A percentile compares a stretch with the other conserved stretches of the same genome.
Evolutionary conservation across 139 green algal species (phyloP).

Genomic region (Haematococcus lacustris): DNA sequence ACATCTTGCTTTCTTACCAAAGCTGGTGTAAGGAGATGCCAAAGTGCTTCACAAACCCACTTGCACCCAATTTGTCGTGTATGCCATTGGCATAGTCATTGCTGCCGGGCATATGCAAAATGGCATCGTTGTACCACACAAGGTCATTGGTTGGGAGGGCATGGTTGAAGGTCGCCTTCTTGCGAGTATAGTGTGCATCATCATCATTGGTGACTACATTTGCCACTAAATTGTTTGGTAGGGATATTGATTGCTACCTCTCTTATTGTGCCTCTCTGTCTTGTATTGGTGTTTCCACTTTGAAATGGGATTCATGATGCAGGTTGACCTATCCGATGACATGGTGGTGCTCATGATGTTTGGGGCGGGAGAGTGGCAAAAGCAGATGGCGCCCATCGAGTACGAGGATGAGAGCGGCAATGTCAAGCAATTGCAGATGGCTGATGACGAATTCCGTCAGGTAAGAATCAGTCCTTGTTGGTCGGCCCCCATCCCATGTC

Average conservation of each 20-base stretch:
- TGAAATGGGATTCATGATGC: background rate
- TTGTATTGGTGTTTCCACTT: background rate
- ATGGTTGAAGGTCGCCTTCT: too few species aligned
- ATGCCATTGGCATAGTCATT: too few species aligned
- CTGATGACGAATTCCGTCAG: constrained; percentile 15
- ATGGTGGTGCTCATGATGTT: constrained; percentile 38
- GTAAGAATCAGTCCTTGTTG: too few species aligned
- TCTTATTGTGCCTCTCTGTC: background rate
- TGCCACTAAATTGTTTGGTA: background rate
- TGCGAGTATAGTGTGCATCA: too few species aligned
- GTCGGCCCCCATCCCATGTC: too few species aligned
- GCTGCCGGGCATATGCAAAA: too few species aligned
- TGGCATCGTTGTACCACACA: too few species aligned
- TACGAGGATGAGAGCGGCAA: constrained; percentile 23
- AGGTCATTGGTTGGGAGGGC: too few species aligned
- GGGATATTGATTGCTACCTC: background rate
- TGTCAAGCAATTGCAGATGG: constrained; percentile 17
- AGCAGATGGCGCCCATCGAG: constrained; percentile 14
- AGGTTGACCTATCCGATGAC: constrained; percentile 48
- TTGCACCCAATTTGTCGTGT: too few species aligned
- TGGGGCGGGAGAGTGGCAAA: constrained; percentile 30
- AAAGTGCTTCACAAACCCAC: too few species aligned
- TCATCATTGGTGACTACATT: background rate
- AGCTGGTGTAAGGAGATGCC: too few species aligned
- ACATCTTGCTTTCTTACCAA: too few species aligned